Conservation (phyloP, 495 filamentous ascomycete species). For the Talaromyces nanjingensis region DNA sequence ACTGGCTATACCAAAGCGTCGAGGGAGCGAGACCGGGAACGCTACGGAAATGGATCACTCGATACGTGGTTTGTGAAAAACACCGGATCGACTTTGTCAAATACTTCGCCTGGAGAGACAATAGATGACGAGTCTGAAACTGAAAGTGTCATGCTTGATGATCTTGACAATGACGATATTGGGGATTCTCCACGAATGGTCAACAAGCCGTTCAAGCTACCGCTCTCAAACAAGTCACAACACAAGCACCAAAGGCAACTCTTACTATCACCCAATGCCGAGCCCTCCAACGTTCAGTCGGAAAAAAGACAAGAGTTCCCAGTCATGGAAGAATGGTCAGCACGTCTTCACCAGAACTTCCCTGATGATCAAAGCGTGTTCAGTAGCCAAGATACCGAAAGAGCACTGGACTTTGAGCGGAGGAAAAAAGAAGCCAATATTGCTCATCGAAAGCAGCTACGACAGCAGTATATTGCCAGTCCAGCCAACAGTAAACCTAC, state of each 20-base stretch:
- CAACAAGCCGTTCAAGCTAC: constrained; percentile 5
- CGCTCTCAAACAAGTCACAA: not conserved
- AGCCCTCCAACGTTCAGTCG: not conserved
- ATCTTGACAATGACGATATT: not conserved
- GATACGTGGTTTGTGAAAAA: constrained; percentile 32
- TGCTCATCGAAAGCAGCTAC: constrained; percentile 16
- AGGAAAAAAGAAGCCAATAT: constrained; percentile 35
- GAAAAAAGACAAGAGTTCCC: constrained; percentile 25
- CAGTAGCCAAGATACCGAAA: constrained; percentile 21
- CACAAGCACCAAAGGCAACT: not conserved
- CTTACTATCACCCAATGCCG: not conserved
- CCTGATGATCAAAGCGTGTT: constrained; percentile 1
- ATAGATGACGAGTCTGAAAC: not conserved
- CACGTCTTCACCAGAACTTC: constrained; percentile 21
- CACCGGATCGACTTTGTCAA: not conserved
- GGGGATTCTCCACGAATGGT: not conserved
- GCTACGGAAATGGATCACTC: constrained; percentile 32
- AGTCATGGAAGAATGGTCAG: constrained; percentile 35
- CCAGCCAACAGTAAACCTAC: constrained; percentile 4
- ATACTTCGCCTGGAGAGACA: not conserved
- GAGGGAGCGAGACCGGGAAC: constrained; percentile 24
- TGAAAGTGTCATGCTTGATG: constrained; percentile 8
- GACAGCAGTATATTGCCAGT: constrained; percentile 1
- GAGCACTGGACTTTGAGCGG: constrained; percentile 34
- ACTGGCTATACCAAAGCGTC: constrained; percentile 10